Conservation (phyloP, 345 rosid genomes). For the Rhizophora apiculata region DNA sequence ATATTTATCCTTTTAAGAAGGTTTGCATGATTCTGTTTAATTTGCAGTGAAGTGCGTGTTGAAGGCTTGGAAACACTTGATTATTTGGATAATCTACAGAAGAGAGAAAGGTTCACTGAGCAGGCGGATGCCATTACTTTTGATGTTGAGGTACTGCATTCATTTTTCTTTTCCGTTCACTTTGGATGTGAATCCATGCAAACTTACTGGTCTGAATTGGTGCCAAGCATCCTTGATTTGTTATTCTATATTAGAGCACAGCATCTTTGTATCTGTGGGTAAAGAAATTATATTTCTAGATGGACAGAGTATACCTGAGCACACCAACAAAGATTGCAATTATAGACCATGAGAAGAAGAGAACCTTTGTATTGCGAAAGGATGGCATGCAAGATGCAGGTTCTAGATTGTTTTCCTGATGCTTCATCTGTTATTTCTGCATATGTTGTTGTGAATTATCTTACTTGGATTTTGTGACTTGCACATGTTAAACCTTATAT, state of each 20-base stretch:
- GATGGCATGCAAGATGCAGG: constrained; percentile 93
- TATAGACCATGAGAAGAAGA: constrained; percentile 93
- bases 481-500: background rate
- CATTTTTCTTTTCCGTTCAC: background rate
- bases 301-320: constrained; percentile 83
- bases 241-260: background rate
- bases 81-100: constrained; percentile 71
- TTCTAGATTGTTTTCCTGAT: constrained; percentile 14
- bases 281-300: constrained; percentile 26
- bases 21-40: constrained; percentile 26
- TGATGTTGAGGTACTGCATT: constrained; percentile 68
- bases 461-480: background rate
- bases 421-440: constrained; percentile 3
- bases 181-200: background rate
- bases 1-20: constrained; percentile 12
- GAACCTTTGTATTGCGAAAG: constrained; percentile 80
- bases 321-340: constrained; percentile 90
- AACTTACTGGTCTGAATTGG: background rate
- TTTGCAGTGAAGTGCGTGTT: constrained; percentile 90
- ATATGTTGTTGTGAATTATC: background rate
- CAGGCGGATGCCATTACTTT: constrained; percentile 97
- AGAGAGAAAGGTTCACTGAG: constrained; percentile 76
- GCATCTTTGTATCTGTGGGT: background rate
- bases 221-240: too few relatives aligned
- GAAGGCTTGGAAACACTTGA: constrained; percentile 99